Evolutionary conservation across 805 yeast species (phyloP), one percentile per base, ranked within the genome.

Genomic region (Candida succiphila): DNA sequence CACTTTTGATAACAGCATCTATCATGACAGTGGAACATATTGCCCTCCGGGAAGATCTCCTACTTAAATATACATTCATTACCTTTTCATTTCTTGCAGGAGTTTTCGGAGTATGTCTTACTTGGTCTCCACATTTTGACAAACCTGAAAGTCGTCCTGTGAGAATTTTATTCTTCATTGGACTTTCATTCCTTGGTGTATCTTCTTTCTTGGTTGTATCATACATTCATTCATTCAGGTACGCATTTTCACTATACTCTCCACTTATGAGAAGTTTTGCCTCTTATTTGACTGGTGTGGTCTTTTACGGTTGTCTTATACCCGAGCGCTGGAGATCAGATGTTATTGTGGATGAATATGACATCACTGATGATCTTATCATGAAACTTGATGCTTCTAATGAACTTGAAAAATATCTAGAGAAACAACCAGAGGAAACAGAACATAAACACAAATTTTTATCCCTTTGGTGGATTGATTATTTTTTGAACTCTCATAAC

Each of bases 101-200:
- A 4, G 33, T 65, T 2, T 54, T 74, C 15, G 96, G 97, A 1
- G 71, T 85, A 20, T 52, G 67, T 14, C 75, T 89, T 61, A 85
- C 92, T 36, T 89, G 97, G 95, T 75, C 87, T n/a, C 89, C 95
- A 4, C 69, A 64, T 43, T 89, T 92, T 55, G 97, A 92, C 55
- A 69, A 73, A 36, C 95, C 95, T 4, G 94, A 85, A 49, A 75
- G 85, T 40, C 67, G 95, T 40, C 76, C 80, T 4, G 58, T 85
- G 36, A 66, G 97, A 43, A 84, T 92, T 37, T 65, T 72, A 10
- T 89, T 89, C 44, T 89, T 85, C 54, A 65, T 85, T 17, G 69
- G 87, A 3, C 66, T 89, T 37, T 86, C 96, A 0, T 67, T 70
- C 3, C 62, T 85, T 34, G 97, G 97, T 2, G 65, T 69, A 12